Evolutionary conservation across 2,329 filamentous ascomycete species (phyloP), one percentile per base, ranked within the genome.

Genomic region (Colletotrichum siamense): DNA sequence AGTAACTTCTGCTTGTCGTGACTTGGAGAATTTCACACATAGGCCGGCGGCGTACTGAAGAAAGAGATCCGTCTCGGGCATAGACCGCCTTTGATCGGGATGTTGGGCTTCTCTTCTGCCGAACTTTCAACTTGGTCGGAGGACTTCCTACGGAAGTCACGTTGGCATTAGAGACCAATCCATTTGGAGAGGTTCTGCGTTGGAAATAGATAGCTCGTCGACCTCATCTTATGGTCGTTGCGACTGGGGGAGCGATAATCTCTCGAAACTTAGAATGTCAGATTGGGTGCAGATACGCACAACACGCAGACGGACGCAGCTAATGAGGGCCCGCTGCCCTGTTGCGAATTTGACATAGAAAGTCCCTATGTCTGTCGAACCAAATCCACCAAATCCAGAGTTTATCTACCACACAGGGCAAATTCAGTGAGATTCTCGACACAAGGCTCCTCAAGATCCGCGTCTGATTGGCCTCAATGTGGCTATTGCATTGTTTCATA

Each of bases 371-470:
- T 36, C 34, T 16, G 15, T 36, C 34, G 0, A 36, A 36, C 34
- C 15, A 36, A 16, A 16, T 36, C 34, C 13, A 36, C 0, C 34
- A 15, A 36, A 15, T 15, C 13, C 36, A 39, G 36, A 18, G 36
- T 36, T 7, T 16, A 36, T 39, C 16, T 39, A 39, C 36, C 36
- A 16, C 9, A 18, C 16, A 39, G 36, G 15, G 16, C 36, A 10
- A 22, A 2, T 0, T 22, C n/a, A 4, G 4, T 10, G n/a, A 49
- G 10, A 3, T 49, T 0, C n/a, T 22, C 18, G 10, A 22, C 0
- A 49, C 1, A 22, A 22, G 2, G 44, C 0, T 1, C 4, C 10
- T 49, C 44, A 8, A 13, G 10, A 13, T 22, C 12, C 3, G 18
- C 6, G 10, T 22, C 2, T 49, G 4, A n/a, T 49, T 49, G n/a